These are phyloP conservation scores for Rutstroemia sp. DNA, from an alignment of 2,329 filamentous ascomycete species.

Conservation along the genomic window DNA sequence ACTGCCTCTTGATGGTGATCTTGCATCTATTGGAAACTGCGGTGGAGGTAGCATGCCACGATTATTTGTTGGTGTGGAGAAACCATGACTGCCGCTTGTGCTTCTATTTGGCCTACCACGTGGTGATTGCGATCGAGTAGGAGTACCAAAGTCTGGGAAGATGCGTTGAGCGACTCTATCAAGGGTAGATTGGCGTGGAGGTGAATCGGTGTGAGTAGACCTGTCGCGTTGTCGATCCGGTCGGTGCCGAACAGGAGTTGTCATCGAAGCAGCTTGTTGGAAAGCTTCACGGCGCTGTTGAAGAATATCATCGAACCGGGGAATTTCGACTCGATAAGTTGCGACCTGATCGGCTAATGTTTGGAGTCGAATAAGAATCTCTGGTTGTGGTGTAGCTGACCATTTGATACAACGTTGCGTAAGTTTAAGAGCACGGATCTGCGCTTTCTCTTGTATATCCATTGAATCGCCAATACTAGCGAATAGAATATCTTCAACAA, in stretches of 20 bases:
- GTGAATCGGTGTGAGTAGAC: constrained; percentile 40
- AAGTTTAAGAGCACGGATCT: constrained; percentile 40
- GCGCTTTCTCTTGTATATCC: constrained; percentile 36
- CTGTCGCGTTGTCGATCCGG: constrained; percentile 40
- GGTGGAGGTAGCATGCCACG: constrained; percentile 17
- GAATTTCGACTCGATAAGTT: constrained; percentile 54
- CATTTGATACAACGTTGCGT: constrained; percentile 49
- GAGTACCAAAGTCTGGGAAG: constrained; percentile 41
- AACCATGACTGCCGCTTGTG: constrained; percentile 20
- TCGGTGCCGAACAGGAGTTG: constrained; percentile 25
- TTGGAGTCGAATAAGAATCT: constrained; percentile 51
- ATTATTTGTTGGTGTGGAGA: constrained; percentile 18
- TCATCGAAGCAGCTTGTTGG: constrained; percentile 43
- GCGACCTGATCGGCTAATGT: constrained; percentile 54
- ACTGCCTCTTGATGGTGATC: constrained; percentile 18
- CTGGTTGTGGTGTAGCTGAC: constrained; percentile 42
- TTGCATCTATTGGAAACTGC: constrained; percentile 20
- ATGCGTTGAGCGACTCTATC: constrained; percentile 58
- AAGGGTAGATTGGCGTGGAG: constrained; percentile 45
- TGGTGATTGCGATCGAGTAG: constrained; percentile 27
- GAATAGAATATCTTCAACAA: constrained; percentile 29
- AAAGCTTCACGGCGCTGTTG: constrained; percentile 59
- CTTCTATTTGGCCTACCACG: constrained; percentile 16
- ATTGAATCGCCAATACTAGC: constrained; percentile 17
- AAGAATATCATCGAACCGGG: constrained; percentile 66